Percentiles rank a stretch among this genome's conserved stretches.
These are phyloP conservation scores for Pharus latifolius DNA, from an alignment of 176 grass and related monocot species.

Conservation along the genomic window DNA sequence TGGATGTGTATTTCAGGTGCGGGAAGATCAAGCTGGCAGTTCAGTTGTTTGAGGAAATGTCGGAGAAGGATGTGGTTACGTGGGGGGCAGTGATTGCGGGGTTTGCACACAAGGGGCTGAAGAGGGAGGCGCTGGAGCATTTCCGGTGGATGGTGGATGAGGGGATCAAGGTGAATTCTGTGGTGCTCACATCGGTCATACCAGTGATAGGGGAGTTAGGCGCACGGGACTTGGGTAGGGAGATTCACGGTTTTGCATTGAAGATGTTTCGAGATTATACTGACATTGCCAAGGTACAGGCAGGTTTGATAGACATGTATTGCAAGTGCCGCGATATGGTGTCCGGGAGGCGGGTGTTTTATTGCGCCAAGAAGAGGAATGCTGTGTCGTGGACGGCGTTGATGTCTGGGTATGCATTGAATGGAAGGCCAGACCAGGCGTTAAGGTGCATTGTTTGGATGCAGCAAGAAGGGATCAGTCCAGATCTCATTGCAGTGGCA, in stretches of 20 bases:
- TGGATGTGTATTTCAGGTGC: conserved; percentile 87
- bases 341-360: conserved; percentile 66
- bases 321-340: conserved; percentile 82
- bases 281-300: conserved; percentile 46
- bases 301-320: conserved; percentile 84
- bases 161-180: conserved; percentile 56
- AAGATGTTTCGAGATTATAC: conserved; percentile 54
- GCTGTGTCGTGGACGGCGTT: conserved; percentile 72
- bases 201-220: conserved; percentile 53
- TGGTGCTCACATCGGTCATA: conserved; percentile 62
- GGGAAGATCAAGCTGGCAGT: conserved; percentile 63
- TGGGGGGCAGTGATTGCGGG: conserved; percentile 74
- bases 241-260: conserved; percentile 69
- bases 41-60: conserved; percentile 84
- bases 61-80: conserved; percentile 60
- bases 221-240: conserved; percentile 49
- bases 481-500: conserved; percentile 60
- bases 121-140: conserved; percentile 65
- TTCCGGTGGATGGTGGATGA: conserved; percentile 67
- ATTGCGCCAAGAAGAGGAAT: conserved; percentile 60
- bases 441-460: conserved; percentile 86
- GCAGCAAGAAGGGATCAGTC: conserved; percentile 74
- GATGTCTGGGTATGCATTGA: conserved; percentile 84
- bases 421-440: conserved; percentile 62
- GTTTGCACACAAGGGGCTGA: conserved; percentile 68